Conservation (phyloP, 257 asterid genomes). For the Rubia yunnanensis region DNA sequence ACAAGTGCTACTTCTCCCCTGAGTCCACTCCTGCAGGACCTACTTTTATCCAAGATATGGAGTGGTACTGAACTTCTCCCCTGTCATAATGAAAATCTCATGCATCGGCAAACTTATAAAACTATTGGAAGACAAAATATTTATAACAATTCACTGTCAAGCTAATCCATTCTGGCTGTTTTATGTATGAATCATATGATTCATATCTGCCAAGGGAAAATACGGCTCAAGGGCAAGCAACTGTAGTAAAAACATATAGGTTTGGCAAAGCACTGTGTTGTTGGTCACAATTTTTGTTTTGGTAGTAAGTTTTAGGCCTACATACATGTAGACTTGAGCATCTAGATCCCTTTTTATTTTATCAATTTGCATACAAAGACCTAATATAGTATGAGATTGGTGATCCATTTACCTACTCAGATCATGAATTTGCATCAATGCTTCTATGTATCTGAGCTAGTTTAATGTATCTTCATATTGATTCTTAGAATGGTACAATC, state of each 20-base stretch:
- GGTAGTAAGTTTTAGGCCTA: background rate
- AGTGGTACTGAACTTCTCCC: background rate
- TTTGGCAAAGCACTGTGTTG: background rate
- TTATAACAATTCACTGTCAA: too few relatives aligned
- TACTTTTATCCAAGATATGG: too few relatives aligned
- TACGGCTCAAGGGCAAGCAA: background rate
- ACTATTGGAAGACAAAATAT: too few relatives aligned
- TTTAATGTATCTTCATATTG: background rate
- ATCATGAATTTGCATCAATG: background rate
- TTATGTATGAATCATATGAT: too few relatives aligned
- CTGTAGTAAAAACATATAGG: background rate
- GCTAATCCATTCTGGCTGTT: too few relatives aligned
- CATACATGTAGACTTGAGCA: background rate
- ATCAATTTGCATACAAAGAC: background rate
- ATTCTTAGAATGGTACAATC: too few relatives aligned
- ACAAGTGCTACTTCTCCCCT: too few relatives aligned
- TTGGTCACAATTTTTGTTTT: background rate
- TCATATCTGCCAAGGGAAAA: background rate
- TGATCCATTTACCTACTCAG: too few relatives aligned
- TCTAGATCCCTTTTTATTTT: background rate
- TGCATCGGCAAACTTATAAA: too few relatives aligned
- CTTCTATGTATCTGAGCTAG: background rate
- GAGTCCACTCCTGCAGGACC: too few relatives aligned
- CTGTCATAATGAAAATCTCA: too few relatives aligned
- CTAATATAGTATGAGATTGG: too few relatives aligned